Base-by-base conservation (phyloP, 2,329 filamentous ascomycete genomes). In the Penicillium psychrosexuale region DNA sequence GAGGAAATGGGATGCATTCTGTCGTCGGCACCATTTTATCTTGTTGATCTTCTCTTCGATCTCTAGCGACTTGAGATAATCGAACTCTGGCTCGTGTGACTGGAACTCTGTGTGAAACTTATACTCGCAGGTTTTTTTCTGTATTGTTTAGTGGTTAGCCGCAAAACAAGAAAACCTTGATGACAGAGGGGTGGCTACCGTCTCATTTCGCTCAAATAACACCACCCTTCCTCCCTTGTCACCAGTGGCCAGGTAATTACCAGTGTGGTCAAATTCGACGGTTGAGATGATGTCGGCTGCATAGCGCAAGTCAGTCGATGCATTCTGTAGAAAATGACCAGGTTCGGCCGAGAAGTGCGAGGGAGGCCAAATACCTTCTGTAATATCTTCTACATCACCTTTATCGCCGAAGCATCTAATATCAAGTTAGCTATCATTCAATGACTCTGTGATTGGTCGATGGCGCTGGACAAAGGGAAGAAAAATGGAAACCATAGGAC, bases 21-120 rank as follows among this genome's bases (percentile, higher is more conserved):
- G 93, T 77, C 94, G 88, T 72, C 89, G 87, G 76, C 94, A 99
- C 94, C 94, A 99, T 77, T 97, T 99, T 80, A 99, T 99, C 82
- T 99, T 99, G 84, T 99, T 99, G 83, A 99, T 99, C 81, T 99
- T 99, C 78, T 99, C 94, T 82, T 99, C 94, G 71, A 99, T 99
- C 78, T 99, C 94, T 66, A 99, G 84, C 33, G 94, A 99, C 78
- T 99, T 99, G 63, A 99, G 85, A 75, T 99, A 99, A 77, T 99
- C 94, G 76, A 99, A 99, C 77, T 99, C 94, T 61, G 94, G 94
- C 74, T 99, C 94, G 79, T 99, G 94, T 67, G 94, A 99, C 80
- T 99, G 94, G 69, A 99, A 99, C 73, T 99, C 94, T 75, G 94
- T 99, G 77, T 99, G 94, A 76, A 99, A 99, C 77, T 97, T 99